Evolutionary conservation across 2,329 filamentous ascomycete genomes (phyloP), one percentile per base, ranked within the genome.

Genomic region (Alternaria rosae): DNA sequence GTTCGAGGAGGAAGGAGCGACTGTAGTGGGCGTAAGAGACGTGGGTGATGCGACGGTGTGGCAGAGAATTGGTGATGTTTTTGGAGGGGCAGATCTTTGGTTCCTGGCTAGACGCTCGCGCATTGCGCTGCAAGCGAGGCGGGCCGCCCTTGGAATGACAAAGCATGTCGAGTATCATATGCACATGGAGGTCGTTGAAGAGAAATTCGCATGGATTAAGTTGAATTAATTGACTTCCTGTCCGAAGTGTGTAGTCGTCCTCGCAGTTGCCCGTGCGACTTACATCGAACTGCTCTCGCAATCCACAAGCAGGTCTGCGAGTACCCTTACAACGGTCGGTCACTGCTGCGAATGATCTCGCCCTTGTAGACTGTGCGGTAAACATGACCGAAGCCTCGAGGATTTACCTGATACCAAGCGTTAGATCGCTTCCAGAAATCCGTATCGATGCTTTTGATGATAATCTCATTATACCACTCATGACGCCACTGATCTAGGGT

Each of bases 381-480:
- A 2, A 25, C 1, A 6, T n/a, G 13, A 0, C 8, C 15, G 23
- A 26, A 43, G 2, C 41, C 41, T 43, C 2, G 41, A 43, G 20
- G 41, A n/a, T 43, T 17, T 43, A 21, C 13, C 1, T 43, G 41
- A 12, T 43, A 43, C 3, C 41, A 2, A 20, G 41, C 20, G 1
- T 21, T 43, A 2, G 0, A 2, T 2, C 20, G 41, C 2, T 13
- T 43, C 41, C 20, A 42, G 2, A 3, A 11, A 20, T 6, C 3
- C 0, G n/a, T 20, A 2, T 1, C 0, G 2, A 41, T 20, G 0
- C 3, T 2, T 20, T 41, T 41, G 5, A 11, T 2, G 1, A 10
- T 2, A 32, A 35, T 12, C 13, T 21, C 23, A 13, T 9, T 1
- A 1, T 20, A 10, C 25, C 15, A 45, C 43, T 47, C 43, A n/a